phyloP scores from a whole-genome alignment of 208 protist species.

The Leishmania mexicana region DNA sequence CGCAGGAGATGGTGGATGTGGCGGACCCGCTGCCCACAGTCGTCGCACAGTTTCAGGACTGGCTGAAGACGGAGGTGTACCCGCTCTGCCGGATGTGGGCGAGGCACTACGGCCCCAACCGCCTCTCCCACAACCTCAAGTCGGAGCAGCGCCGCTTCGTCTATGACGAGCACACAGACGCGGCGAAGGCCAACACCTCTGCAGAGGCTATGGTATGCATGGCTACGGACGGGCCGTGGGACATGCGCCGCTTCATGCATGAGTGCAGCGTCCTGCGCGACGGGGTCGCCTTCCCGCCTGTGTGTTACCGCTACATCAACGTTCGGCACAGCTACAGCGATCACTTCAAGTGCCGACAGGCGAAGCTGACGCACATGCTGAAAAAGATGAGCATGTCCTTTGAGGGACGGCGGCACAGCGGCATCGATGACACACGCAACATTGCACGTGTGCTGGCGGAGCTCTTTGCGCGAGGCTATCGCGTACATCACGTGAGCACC shows the following conservation, averaged over 20 bases:
- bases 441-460: slow-evolving; percentile 86
- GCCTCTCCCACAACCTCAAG: slow-evolving; percentile 49
- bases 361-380: slow-evolving; percentile 88
- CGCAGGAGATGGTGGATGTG: slow-evolving; percentile 88
- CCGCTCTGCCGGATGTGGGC: slow-evolving; percentile 63
- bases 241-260: slow-evolving; percentile 92
- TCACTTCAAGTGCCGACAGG: slow-evolving; percentile 55
- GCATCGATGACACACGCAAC: slow-evolving; percentile 91
- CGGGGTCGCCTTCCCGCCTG: slow-evolving; percentile 69
- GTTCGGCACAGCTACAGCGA: slow-evolving; percentile 74
- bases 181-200: slow-evolving; percentile 10
- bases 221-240: slow-evolving; percentile 90
- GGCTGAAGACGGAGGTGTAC: slow-evolving; percentile 72
- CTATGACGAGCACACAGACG: slow-evolving; percentile 49
- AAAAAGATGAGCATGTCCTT: slow-evolving; percentile 68
- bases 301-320: slow-evolving; percentile 93
- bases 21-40: slow-evolving; percentile 70
- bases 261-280: slow-evolving; percentile 85
- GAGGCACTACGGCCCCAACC: slow-evolving; percentile 21
- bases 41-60: slow-evolving; percentile 58
- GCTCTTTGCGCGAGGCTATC: slow-evolving; percentile 77
- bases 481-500: slow-evolving; percentile 68
- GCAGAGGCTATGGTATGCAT: slow-evolving; percentile 82
- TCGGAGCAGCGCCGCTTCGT: slow-evolving; percentile 58
- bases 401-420: slow-evolving; percentile 86